Conservation (phyloP, 169 alveolate genomes). For the Plasmodium fragile region DNA sequence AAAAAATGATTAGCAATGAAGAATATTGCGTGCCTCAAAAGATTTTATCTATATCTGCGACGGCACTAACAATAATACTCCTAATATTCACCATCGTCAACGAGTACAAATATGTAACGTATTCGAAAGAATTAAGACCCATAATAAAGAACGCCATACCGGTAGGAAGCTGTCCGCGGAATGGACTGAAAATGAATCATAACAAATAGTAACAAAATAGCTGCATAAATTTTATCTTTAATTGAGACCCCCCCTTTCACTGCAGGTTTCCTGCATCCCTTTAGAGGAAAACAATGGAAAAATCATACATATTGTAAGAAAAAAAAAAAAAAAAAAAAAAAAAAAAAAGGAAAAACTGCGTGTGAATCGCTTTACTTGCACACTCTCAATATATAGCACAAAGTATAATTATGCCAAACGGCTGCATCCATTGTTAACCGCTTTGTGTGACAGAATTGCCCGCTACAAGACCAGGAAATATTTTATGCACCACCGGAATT, state of each 20-base stretch:
- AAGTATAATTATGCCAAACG: neutral
- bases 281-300: constrained; percentile 72
- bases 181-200: neutral
- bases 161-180: constrained; percentile 12
- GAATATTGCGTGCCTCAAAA: constrained; percentile 56
- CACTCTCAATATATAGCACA: too few species aligned
- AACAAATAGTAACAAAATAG: neutral
- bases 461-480: constrained; percentile 77
- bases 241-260: constrained; percentile 8
- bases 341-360: neutral
- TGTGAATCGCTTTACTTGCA: neutral
- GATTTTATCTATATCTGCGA: constrained; percentile 70
- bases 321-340: constrained; percentile 10
- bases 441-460: constrained; percentile 77
- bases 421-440: neutral
- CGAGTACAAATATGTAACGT: constrained; percentile 64
- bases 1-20: constrained; percentile 66
- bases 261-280: constrained; percentile 72
- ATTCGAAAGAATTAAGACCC: constrained; percentile 73
- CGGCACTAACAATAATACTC: constrained; percentile 44
- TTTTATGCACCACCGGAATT: constrained; percentile 86
- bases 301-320: constrained; percentile 65
- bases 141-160: constrained; percentile 73
- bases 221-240: neutral
- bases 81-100: constrained; percentile 42